phyloP scores from a whole-genome alignment of 2,329 filamentous ascomycete genomes.

The Aspergillus fijiensis region DNA sequence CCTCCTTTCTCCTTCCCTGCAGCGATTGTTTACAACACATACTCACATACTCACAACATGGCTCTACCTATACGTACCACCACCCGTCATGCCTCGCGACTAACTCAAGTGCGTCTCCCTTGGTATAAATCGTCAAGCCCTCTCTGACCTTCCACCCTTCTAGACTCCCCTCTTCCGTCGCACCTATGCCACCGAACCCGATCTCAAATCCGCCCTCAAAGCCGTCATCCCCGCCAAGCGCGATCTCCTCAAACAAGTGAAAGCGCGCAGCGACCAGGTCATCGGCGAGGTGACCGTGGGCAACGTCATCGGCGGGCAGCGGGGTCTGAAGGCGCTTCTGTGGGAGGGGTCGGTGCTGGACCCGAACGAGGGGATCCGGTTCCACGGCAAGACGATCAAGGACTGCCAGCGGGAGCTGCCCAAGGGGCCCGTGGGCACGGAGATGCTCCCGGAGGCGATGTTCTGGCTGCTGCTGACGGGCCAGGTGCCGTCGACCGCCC shows the following conservation, averaged over 20 bases:
- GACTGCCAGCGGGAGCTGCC: constrained; percentile 93
- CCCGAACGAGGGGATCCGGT: constrained; percentile 94
- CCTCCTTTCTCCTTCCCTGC: background rate
- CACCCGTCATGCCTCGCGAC: constrained; percentile 38
- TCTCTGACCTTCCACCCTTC: background rate
- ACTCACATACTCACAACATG: constrained; percentile 18
- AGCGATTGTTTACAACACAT: background rate
- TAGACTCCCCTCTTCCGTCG: constrained; percentile 18
- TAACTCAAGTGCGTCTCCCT: constrained; percentile 34
- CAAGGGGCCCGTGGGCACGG: constrained; percentile 83
- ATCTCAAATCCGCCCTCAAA: constrained; percentile 83
- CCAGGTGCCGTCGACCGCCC: constrained; percentile 77
- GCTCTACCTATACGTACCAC: constrained; percentile 32
- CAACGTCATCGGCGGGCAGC: constrained; percentile 94
- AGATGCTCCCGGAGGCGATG: constrained; percentile 99
- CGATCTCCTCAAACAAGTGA: constrained; percentile 91
- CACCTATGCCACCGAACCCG: constrained; percentile 68
- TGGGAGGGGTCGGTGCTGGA: constrained; percentile 98
- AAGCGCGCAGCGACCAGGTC: constrained; percentile 75
- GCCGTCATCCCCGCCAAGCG: constrained; percentile 86
- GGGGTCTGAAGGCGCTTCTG: constrained; percentile 94
- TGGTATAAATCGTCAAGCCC: background rate
- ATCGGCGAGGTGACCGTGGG: constrained; percentile 92
- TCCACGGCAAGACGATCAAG: constrained; percentile 97
- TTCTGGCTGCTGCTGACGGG: constrained; percentile 98